Conservation (phyloP, 2,329 filamentous ascomycete genomes). For the Paramyrothecium sp. region DNA sequence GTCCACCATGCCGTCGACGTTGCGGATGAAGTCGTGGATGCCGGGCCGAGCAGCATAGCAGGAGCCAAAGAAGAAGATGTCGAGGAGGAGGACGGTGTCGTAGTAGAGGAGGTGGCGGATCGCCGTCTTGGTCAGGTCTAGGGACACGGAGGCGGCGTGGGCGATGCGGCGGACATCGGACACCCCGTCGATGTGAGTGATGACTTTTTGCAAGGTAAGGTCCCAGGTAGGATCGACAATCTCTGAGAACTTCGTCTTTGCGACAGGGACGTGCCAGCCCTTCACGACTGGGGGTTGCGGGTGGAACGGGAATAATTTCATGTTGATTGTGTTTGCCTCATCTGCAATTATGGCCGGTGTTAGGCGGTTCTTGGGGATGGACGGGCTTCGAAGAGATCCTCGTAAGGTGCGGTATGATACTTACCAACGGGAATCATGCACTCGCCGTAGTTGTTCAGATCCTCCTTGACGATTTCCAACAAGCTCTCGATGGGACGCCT, state of each 20-base stretch:
- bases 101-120: conserved; percentile 91
- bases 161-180: conserved; percentile 87
- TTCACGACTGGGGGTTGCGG: conserved; percentile 73
- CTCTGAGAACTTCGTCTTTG: conserved; percentile 62
- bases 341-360: conserved; percentile 46
- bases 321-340: conserved; percentile 90
- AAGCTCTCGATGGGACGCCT: conserved; percentile 77
- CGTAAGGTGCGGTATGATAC: conserved; percentile 22
- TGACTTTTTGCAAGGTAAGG: conserved; percentile 74
- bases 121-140: conserved; percentile 81
- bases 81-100: conserved; percentile 83
- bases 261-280: conserved; percentile 87
- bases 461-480: conserved; percentile 77
- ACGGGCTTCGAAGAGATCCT: not conserved
- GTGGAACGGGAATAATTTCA: conserved; percentile 90
- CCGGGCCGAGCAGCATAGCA: conserved; percentile 82
- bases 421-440: conserved; percentile 95
- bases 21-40: conserved; percentile 75
- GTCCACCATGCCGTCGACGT: conserved; percentile 72
- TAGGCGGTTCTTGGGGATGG: no score
- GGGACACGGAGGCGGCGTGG: conserved; percentile 78
- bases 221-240: conserved; percentile 71
- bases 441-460: conserved; percentile 95
- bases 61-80: conserved; percentile 91
- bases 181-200: conserved; percentile 86